Conservation (phyloP, 2,329 filamentous ascomycete species). For the Drechslerella stenobrocha region DNA sequence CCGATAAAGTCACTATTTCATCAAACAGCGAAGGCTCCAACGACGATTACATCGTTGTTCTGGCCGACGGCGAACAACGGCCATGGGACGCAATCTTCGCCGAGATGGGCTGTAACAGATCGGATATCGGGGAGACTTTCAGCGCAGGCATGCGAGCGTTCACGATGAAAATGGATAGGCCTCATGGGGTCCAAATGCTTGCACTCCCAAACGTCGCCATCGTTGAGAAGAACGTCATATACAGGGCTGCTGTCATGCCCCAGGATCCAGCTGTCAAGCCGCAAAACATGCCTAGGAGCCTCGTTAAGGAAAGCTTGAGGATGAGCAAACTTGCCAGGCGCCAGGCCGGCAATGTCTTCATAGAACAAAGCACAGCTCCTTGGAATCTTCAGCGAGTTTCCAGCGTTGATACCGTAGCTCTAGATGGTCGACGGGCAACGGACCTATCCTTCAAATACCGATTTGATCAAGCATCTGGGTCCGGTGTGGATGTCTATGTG, state of each 20-base stretch:
- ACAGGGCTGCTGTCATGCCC: conserved; percentile 40
- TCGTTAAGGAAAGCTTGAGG: conserved; percentile 48
- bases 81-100: conserved; percentile 49
- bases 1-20: conserved; percentile 1
- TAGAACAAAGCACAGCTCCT: conserved; percentile 48
- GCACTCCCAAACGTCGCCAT: conserved; percentile 39
- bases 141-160: conserved; percentile 50
- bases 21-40: conserved; percentile 15
- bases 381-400: conserved; percentile 54
- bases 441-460: conserved; percentile 56
- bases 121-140: conserved; percentile 57
- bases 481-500: conserved; percentile 59
- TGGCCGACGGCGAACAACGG: conserved; percentile 50
- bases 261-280: conserved; percentile 32
- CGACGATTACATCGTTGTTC: conserved; percentile 50
- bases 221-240: conserved; percentile 40
- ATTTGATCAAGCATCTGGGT: conserved; percentile 54
- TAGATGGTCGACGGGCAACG: conserved; percentile 51
- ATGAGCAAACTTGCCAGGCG: conserved; percentile 30
- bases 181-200: conserved; percentile 35
- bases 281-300: conserved; percentile 41
- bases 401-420: conserved; percentile 51
- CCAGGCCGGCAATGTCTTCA: conserved; percentile 21
- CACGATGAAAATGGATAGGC: conserved; percentile 49
- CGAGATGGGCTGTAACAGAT: conserved; percentile 50